Conservation (phyloP, 2,329 filamentous ascomycete genomes). For the Epichloe coenophiala region DNA sequence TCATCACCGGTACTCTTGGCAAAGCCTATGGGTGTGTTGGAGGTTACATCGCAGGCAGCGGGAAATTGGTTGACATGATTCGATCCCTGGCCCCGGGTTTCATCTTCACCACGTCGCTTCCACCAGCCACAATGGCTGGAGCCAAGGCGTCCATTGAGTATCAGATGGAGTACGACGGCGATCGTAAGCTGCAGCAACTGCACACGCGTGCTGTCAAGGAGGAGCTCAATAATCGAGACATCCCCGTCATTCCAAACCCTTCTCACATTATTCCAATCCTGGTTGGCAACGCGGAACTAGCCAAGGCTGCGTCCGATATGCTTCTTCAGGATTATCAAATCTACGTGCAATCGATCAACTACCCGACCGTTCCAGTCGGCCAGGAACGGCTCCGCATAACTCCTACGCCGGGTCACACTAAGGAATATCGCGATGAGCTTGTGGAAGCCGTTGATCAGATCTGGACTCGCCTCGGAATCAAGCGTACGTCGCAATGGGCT, state of each 20-base stretch:
- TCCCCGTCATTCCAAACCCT: slow-evolving; percentile 95
- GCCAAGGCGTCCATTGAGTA: slow-evolving; percentile 88
- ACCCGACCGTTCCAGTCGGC: slow-evolving; percentile 94
- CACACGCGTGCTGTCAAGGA: slow-evolving; percentile 94
- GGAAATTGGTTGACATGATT: slow-evolving; percentile 79
- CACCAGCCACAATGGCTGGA: slow-evolving; percentile 92
- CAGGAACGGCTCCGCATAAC: slow-evolving; percentile 94
- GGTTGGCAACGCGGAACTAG: slow-evolving; percentile 85
- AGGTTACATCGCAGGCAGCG: slow-evolving; percentile 88
- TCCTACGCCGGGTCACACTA: slow-evolving; percentile 82
- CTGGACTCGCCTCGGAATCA: slow-evolving; percentile 79
- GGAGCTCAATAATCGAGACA: slow-evolving; percentile 62
- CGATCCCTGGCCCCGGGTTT: slow-evolving; percentile 92
- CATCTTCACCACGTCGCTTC: slow-evolving; percentile 96
- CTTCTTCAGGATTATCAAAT: slow-evolving; percentile 82
- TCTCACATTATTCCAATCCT: slow-evolving; percentile 91
- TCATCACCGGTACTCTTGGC: slow-evolving; percentile 92
- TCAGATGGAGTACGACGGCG: slow-evolving; percentile 71
- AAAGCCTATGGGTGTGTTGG: slow-evolving; percentile 98
- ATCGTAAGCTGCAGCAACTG: slow-evolving; percentile 84
- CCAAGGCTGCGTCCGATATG: slow-evolving; percentile 84
- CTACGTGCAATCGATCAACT: slow-evolving; percentile 98
- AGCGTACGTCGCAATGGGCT: slow-evolving; percentile 87
- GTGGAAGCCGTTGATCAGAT: slow-evolving; percentile 74
- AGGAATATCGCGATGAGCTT: slow-evolving; percentile 74